phyloP scores from a whole-genome alignment of 768 basidiomycete species.

The Pisolithus albus region DNA sequence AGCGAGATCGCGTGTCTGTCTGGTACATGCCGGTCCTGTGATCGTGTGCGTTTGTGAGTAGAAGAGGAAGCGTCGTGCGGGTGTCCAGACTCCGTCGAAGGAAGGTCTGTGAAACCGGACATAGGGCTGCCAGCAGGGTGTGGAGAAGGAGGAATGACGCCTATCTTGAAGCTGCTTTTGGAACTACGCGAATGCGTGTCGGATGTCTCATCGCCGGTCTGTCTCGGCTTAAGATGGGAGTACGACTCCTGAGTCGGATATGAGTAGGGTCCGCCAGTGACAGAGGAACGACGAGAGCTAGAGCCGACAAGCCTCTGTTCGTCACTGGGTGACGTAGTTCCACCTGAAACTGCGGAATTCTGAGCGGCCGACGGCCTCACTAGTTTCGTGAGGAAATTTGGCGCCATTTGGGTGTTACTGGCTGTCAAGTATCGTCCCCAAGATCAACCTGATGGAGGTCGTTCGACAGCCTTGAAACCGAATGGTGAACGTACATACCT shows the following conservation, averaged over 20 bases:
- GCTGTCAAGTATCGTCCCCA: no score
- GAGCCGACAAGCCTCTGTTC: not conserved
- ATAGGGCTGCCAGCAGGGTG: slow-evolving; percentile 13
- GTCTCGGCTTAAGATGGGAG: slow-evolving; percentile 1
- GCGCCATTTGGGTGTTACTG: slow-evolving; percentile 13
- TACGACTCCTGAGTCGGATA: slow-evolving; percentile 8
- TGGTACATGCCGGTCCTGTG: slow-evolving; percentile 24
- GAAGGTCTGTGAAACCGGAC: slow-evolving; percentile 1
- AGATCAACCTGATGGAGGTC: no score
- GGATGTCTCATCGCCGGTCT: not conserved
- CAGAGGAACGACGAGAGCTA: not conserved
- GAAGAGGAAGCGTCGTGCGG: not conserved
- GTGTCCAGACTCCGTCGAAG: slow-evolving; percentile 9
- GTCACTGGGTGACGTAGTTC: slow-evolving; percentile 1
- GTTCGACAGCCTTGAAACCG: no score
- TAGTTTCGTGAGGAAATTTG: slow-evolving; percentile 27
- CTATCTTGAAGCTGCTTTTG: slow-evolving; percentile 23
- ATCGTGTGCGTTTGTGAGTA: slow-evolving; percentile 22
- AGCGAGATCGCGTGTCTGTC: slow-evolving; percentile 29
- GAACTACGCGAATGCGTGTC: slow-evolving; percentile 9
- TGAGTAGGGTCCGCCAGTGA: slow-evolving; percentile 3
- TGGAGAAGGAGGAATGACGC: slow-evolving; percentile 26
- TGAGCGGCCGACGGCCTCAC: slow-evolving; percentile 16
- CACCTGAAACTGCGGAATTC: slow-evolving; percentile 2
- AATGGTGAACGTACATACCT: no score